Percentiles rank a stretch among this genome's conserved stretches.
phyloP scores from a whole-genome alignment of 768 basidiomycete species.

The Phanerodontia chrysosporium region DNA sequence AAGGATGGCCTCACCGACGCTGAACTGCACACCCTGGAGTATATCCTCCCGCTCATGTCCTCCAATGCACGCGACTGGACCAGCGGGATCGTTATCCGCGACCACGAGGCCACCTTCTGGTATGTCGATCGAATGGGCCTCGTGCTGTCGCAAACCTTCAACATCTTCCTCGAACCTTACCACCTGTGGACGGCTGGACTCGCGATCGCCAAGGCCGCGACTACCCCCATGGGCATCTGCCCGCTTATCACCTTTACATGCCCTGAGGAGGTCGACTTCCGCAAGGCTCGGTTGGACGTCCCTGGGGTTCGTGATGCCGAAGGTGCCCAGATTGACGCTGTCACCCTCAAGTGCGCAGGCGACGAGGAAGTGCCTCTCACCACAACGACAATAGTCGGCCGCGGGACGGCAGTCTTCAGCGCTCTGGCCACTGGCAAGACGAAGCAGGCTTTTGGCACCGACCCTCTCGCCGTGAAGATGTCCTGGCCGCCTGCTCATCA shows the following conservation, averaged over 20 bases:
- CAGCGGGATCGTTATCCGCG: conserved; percentile 5
- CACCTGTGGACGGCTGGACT: not conserved
- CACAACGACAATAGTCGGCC: not conserved
- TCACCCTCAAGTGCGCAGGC: not conserved
- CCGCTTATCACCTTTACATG: conserved; percentile 2
- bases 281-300: not conserved
- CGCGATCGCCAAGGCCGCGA: not conserved
- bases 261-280: not conserved
- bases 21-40: not conserved
- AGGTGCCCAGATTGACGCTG: not conserved
- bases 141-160: conserved; percentile 1
- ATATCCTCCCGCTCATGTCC: not conserved
- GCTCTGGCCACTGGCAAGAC: not conserved
- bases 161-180: conserved; percentile 5
- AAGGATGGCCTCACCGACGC: not conserved
- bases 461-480: conserved; percentile 1
- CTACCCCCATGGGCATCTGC: not conserved
- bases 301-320: not conserved
- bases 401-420: not conserved
- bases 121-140: conserved; percentile 5
- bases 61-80: not conserved
- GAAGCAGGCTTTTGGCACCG: not conserved
- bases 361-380: not conserved
- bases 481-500: not conserved
- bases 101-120: not conserved